Conservation (phyloP, 164 flowering plant genomes). For the Santalum album region DNA sequence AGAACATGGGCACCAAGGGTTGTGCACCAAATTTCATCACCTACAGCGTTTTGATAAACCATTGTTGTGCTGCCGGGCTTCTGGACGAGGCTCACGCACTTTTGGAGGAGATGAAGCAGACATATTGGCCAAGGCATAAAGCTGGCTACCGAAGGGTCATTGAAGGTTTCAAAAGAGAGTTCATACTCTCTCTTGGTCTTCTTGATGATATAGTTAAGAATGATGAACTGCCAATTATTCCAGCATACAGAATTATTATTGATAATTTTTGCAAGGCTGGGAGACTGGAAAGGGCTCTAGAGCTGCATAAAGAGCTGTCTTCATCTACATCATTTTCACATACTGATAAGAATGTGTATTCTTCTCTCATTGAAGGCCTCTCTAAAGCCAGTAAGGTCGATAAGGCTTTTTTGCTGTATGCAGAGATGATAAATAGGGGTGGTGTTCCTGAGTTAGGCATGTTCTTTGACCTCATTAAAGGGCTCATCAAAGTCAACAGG, state of each 20-base stretch:
- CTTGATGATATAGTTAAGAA: conserved; percentile 44
- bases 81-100: conserved; percentile 64
- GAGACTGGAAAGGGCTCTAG: conserved; percentile 55
- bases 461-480: conserved; percentile 52
- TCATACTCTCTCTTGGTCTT: conserved; percentile 57
- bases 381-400: conserved; percentile 46
- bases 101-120: conserved; percentile 87
- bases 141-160: conserved; percentile 61
- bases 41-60: conserved; percentile 67
- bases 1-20: conserved; percentile 58
- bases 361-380: conserved; percentile 53
- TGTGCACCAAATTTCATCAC: conserved; percentile 90
- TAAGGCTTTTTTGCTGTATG: conserved; percentile 64
- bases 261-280: conserved; percentile 72
- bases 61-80: conserved; percentile 62
- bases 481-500: conserved; percentile 42
- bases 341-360: conserved; percentile 18
- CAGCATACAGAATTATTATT: conserved; percentile 56
- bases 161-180: conserved; percentile 76
- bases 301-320: conserved; percentile 55
- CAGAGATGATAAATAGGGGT: conserved; percentile 51
- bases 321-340: conserved; percentile 24
- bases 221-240: conserved; percentile 40
- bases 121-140: conserved; percentile 71
- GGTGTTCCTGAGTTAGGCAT: conserved; percentile 41